A percentile compares a stretch with the other conserved stretches of the same genome.
phyloP scores from a whole-genome alignment of 139 green algal genomes.

The Trebouxia sp. region DNA sequence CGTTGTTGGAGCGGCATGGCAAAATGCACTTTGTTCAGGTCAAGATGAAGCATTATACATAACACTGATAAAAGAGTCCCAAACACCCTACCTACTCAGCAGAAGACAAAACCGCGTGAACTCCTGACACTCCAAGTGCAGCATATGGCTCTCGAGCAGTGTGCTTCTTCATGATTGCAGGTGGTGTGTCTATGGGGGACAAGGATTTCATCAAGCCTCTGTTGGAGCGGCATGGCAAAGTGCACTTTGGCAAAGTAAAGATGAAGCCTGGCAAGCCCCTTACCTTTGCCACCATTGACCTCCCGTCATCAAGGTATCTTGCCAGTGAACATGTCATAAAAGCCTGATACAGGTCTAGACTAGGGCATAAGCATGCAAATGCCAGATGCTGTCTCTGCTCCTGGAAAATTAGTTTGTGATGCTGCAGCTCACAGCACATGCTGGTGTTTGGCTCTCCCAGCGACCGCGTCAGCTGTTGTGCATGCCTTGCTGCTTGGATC shows the following conservation, averaged over 20 bases:
- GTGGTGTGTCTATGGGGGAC: constrained; percentile 97
- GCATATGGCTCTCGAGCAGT: background rate
- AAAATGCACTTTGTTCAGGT: constrained; percentile 88
- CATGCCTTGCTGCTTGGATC: too few relatives aligned
- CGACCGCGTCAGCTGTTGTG: too few relatives aligned
- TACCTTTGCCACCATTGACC: constrained; percentile 88
- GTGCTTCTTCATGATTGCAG: constrained; percentile 61
- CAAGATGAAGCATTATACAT: constrained; percentile 97
- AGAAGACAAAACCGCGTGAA: too few relatives aligned
- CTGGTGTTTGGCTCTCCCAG: too few relatives aligned
- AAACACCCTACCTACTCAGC: too few relatives aligned
- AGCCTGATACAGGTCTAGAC: too few relatives aligned
- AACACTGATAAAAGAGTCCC: too few relatives aligned
- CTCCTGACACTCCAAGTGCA: background rate
- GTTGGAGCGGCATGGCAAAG: constrained; percentile 73
- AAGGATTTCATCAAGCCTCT: constrained; percentile 94
- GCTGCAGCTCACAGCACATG: too few relatives aligned
- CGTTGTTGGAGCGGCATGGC: constrained; percentile 80
- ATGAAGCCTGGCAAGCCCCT: constrained; percentile 99
- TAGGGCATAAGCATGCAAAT: too few relatives aligned
- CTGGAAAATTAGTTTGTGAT: too few relatives aligned
- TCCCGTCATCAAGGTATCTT: constrained; percentile 8
- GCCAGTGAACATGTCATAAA: too few relatives aligned
- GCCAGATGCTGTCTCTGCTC: too few relatives aligned
- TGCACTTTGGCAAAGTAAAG: constrained; percentile 89